A percentile compares a stretch with the other conserved stretches of the same genome.
Conservation (phyloP, 768 basidiomycete genomes). For the Strobilomyces dryophilus region DNA sequence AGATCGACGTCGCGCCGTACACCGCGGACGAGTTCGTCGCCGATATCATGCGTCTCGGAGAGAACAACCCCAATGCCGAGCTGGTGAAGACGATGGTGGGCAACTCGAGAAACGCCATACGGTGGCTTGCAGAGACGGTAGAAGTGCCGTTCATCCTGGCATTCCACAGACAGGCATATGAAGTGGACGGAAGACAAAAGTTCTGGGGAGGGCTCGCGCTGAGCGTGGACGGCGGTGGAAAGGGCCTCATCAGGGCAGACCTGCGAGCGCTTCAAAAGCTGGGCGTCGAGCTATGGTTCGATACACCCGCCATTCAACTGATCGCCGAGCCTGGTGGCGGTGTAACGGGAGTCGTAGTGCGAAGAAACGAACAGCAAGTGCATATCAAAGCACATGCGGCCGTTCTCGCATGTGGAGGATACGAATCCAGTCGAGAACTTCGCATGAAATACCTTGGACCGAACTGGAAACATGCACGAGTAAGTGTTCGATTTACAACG, state of each 20-base stretch:
- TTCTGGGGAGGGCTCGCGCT: constrained; percentile 73
- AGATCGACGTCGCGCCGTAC: constrained; percentile 59
- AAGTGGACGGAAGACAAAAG: constrained; percentile 54
- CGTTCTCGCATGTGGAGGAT: constrained; percentile 64
- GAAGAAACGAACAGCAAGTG: constrained; percentile 33
- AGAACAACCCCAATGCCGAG: constrained; percentile 43
- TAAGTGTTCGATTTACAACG: constrained; percentile 20
- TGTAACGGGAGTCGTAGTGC: constrained; percentile 45
- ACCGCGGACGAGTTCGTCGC: constrained; percentile 47
- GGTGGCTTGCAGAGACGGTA: constrained; percentile 52
- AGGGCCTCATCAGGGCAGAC: constrained; percentile 60
- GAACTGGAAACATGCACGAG: constrained; percentile 56
- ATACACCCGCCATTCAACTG: constrained; percentile 42
- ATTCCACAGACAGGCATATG: constrained; percentile 66
- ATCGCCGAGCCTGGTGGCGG: constrained; percentile 31
- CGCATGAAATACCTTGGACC: constrained; percentile 53
- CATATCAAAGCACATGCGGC: constrained; percentile 42
- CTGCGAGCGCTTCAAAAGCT: constrained; percentile 43
- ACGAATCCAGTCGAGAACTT: constrained; percentile 52
- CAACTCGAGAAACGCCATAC: constrained; percentile 50
- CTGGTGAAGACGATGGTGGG: constrained; percentile 52
- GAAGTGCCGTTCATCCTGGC: constrained; percentile 53
- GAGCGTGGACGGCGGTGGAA: constrained; percentile 61
- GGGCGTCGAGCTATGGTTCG: constrained; percentile 56
- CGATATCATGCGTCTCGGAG: constrained; percentile 60